A percentile compares a stretch with the other conserved stretches of the same genome.
These are phyloP conservation scores for Brettanomyces custersianus DNA, from an alignment of 805 yeast species.

Conservation along the genomic window DNA sequence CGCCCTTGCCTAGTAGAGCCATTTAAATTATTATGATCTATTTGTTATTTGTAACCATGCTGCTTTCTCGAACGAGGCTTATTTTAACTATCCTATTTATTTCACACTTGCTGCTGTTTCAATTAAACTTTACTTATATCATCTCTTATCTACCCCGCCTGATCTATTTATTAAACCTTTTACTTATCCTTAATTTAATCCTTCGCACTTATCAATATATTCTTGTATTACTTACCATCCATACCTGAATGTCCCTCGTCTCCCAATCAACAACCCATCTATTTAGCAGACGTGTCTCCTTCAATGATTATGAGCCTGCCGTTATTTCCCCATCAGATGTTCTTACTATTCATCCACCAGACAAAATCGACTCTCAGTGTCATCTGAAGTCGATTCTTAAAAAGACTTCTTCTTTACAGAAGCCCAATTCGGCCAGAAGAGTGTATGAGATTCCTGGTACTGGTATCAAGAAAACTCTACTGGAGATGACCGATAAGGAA, in stretches of 20 bases:
- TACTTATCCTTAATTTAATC: not conserved
- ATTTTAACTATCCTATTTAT: no score
- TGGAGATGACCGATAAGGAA: conserved; percentile 46
- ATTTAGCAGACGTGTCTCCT: conserved; percentile 10
- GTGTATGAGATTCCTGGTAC: conserved; percentile 5
- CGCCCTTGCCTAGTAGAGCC: no score
- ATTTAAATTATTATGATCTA: no score
- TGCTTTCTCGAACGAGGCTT: no score
- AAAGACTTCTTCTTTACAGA: not conserved
- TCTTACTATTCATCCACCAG: conserved; percentile 41
- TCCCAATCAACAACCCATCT: conserved; percentile 1
- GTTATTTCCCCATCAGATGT: conserved; percentile 38
- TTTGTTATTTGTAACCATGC: no score
- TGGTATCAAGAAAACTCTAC: conserved; percentile 32
- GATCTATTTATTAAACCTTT: no score
- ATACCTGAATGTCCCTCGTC: not conserved
- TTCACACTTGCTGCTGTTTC: no score
- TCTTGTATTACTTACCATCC: not conserved
- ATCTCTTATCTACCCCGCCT: no score
- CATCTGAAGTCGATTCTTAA: conserved; percentile 2
- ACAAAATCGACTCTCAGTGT: not conserved
- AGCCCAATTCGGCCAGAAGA: not conserved
- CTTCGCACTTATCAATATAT: not conserved
- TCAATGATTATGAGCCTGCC: conserved; percentile 20
- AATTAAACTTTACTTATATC: no score